Evolutionary conservation across 2,329 filamentous ascomycete genomes (phyloP).

Genomic region (Penicillium sp.): DNA sequence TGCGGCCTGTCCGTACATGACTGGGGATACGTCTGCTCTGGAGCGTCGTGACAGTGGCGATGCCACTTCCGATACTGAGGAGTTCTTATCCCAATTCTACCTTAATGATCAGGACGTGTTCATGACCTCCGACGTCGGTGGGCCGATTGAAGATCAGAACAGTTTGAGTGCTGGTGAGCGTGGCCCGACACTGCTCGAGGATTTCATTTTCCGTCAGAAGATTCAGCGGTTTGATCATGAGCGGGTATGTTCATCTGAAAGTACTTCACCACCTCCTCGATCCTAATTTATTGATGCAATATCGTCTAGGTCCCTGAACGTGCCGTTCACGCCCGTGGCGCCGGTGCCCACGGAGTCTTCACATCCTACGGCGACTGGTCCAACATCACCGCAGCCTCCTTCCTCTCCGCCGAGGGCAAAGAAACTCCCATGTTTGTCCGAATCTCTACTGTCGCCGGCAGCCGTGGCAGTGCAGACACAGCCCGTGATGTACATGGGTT

Average conservation of each 20-base stretch:
- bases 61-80: constrained; percentile 33
- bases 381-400: constrained; percentile 67
- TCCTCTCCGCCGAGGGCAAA: constrained; percentile 58
- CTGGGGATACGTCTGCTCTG: constrained; percentile 27
- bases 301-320: constrained; percentile 55
- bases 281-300: constrained; percentile 1
- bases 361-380: constrained; percentile 64
- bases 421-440: constrained; percentile 65
- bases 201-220: constrained; percentile 71
- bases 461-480: constrained; percentile 66
- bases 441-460: constrained; percentile 71
- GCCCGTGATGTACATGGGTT: constrained; percentile 73
- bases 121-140: constrained; percentile 66
- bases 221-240: constrained; percentile 71
- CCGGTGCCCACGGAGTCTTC: constrained; percentile 68
- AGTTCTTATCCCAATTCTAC: constrained; percentile 46
- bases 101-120: constrained; percentile 55
- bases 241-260: constrained; percentile 47
- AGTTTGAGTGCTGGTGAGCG: constrained; percentile 66
- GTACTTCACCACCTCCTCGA: not conserved
- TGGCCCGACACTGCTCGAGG: constrained; percentile 67
- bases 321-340: constrained; percentile 68
- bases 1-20: constrained; percentile 44
- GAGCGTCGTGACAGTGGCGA: constrained; percentile 25
- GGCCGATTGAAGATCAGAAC: constrained; percentile 64